These are phyloP conservation scores for Helicocarpus griseus DNA, from an alignment of 2,329 filamentous ascomycete genomes.

Conservation along the genomic window DNA sequence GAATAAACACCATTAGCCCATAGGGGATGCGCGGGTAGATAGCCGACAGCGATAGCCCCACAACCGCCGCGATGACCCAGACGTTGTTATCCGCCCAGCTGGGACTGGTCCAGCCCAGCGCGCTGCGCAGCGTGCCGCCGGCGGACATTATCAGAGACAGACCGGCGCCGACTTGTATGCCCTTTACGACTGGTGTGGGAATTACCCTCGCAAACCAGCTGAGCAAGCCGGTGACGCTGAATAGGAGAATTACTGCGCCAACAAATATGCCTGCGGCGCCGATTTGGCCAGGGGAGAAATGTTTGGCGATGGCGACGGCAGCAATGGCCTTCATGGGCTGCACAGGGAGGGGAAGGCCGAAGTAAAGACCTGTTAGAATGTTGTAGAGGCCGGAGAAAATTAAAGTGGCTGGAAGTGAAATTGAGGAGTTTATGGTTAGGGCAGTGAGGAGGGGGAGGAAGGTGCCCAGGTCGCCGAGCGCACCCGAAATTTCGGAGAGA, in stretches of 20 bases:
- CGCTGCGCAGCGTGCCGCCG: conserved; percentile 56
- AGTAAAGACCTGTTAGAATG: conserved; percentile 67
- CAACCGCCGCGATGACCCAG: conserved; percentile 66
- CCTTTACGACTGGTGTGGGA: conserved; percentile 81
- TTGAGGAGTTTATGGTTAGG: conserved; percentile 65
- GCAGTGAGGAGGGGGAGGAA: conserved; percentile 83
- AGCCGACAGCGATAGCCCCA: conserved; percentile 60
- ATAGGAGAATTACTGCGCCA: conserved; percentile 59
- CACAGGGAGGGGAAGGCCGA: conserved; percentile 82
- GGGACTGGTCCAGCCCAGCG: conserved; percentile 58
- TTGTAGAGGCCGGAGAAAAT: conserved; percentile 86
- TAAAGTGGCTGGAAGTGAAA: conserved; percentile 73
- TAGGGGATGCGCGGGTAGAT: conserved; percentile 61
- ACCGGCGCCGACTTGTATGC: conserved; percentile 88
- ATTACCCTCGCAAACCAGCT: conserved; percentile 62
- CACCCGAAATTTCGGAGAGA: conserved; percentile 73
- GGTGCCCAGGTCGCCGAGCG: conserved; percentile 81
- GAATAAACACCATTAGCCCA: conserved; percentile 59
- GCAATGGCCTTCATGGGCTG: conserved; percentile 90
- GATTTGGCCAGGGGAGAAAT: conserved; percentile 58
- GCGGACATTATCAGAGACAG: conserved; percentile 73
- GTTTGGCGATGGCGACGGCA: conserved; percentile 68
- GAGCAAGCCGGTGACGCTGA: conserved; percentile 72
- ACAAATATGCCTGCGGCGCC: conserved; percentile 80
- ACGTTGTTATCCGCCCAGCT: conserved; percentile 65